Conservation (phyloP, 2,329 filamentous ascomycete genomes). For the Diaporthe helianthi region DNA sequence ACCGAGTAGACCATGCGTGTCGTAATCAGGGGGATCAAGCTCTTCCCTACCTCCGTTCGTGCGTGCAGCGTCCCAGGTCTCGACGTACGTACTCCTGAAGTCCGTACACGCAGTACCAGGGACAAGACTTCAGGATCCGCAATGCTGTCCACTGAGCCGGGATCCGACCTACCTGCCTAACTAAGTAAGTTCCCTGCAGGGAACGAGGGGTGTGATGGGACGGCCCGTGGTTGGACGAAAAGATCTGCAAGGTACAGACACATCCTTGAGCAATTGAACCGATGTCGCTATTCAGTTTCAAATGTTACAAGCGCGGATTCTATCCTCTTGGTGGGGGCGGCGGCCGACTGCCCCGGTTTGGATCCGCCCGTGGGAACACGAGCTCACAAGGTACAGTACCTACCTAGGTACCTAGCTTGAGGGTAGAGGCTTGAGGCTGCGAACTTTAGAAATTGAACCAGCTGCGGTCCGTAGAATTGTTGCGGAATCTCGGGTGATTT, state of each 20-base stretch:
- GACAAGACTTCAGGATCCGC: too few relatives aligned
- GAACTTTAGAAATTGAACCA: too few relatives aligned
- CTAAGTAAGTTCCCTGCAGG: too few relatives aligned
- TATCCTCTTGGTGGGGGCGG: background rate
- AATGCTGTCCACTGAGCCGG: conserved; percentile 13
- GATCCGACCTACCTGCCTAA: conserved; percentile 21
- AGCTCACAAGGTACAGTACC: background rate
- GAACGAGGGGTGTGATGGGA: conserved; percentile 22
- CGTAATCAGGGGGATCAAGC: background rate
- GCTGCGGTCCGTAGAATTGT: background rate
- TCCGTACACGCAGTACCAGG: too few relatives aligned
- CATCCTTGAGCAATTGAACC: background rate
- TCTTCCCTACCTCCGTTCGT: background rate
- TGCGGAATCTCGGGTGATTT: background rate
- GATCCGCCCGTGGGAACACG: background rate
- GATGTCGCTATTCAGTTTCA: background rate
- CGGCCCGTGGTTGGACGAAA: conserved; percentile 22
- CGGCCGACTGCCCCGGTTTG: conserved; percentile 4
- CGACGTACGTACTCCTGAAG: too few relatives aligned
- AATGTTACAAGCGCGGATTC: background rate
- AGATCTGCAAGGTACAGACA: conserved; percentile 24
- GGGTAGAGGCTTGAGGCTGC: too few relatives aligned
- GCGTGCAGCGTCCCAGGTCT: conserved; percentile 5
- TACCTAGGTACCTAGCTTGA: too few relatives aligned
- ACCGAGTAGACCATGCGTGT: too few relatives aligned